Base-by-base conservation (phyloP, 768 basidiomycete species). In the Cyclocybe cylindracea region DNA sequence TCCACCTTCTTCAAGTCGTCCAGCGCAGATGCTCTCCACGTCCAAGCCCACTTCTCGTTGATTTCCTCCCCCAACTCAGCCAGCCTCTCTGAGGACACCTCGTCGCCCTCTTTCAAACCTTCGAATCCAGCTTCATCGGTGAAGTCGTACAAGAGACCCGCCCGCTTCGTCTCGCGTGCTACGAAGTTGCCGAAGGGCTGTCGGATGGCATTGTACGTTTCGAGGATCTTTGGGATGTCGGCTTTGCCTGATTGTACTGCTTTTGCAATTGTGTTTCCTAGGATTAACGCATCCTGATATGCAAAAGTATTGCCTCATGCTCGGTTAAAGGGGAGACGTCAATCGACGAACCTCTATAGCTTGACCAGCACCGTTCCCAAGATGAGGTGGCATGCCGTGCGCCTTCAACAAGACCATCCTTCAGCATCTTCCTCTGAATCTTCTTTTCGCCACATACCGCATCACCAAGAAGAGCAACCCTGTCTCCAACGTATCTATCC, bases 351-450 rank as follows among this genome's bases (percentile, higher is more conserved):
- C 77, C 62, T 80, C 80, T 11, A 79, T 69, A 0, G 78, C 78
- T 46, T 77, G 77, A 7, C 77, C 73, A 2, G 77, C 80, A 3
- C 78, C 78, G 1, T 73, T 70, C 0, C 73, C 78, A 49, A 75
- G 68, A 55, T 78, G 70, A 0, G 78, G 77, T 3, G 71, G 64
- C 70, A 78, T 77, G 0, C 72, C 77, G 60, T 80, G 78, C 0
- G 77, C 78, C 78, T 67, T 13, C 3, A 7, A 4, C 4, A 44
- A 35, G 38, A 10, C 24, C 1, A 39, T 32, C 4, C 18, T 34
- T 43, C 14, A 11, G 65, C 39, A n/a, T 33, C 8, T 9, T 35
- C 8, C 1, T 6, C 47, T 41, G 8, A 14, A 24, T 7, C 9
- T n/a, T n/a, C 13, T 9, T 11, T 11, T n/a, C 33, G n/a, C 39